These are phyloP conservation scores for Leptodontidium sp. DNA, from an alignment of 2,329 filamentous ascomycete species.

Conservation along the genomic window DNA sequence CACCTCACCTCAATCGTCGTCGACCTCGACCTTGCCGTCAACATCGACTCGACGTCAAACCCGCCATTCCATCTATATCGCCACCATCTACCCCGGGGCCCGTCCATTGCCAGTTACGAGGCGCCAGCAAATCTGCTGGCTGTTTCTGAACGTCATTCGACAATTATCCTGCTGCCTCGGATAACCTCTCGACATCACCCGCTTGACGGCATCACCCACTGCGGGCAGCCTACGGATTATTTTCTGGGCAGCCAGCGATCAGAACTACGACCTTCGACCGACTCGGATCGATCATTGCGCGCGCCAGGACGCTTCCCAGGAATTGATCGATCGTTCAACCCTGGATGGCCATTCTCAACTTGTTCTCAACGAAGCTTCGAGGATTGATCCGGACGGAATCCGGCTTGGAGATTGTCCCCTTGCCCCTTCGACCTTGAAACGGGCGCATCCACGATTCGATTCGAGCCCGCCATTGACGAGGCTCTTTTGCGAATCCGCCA, in stretches of 20 bases:
- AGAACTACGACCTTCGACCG: neutral
- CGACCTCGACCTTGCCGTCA: neutral
- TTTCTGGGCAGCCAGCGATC: conserved; percentile 3
- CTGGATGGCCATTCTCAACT: conserved; percentile 30
- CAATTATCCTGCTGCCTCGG: conserved; percentile 23
- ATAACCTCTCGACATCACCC: conserved; percentile 22
- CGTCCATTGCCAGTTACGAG: neutral
- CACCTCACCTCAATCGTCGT: neutral
- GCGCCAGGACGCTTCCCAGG: conserved; percentile 14
- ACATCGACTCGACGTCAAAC: neutral
- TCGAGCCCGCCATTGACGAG: conserved; percentile 1
- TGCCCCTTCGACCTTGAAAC: neutral
- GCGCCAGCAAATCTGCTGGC: conserved; percentile 4
- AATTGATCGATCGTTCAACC: conserved; percentile 26
- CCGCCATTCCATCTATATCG: neutral
- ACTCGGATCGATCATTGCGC: conserved; percentile 19
- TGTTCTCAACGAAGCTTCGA: conserved; percentile 32
- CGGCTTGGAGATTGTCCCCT: neutral
- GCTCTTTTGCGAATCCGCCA: neutral
- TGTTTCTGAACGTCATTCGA: conserved; percentile 12
- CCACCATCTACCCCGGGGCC: neutral
- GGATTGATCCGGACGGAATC: conserved; percentile 21
- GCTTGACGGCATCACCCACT: conserved; percentile 21
- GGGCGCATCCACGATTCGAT: neutral
- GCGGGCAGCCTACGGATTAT: conserved; percentile 17